Conservation (phyloP, 768 basidiomycete genomes). For the Gloeostereum incarnatum region DNA sequence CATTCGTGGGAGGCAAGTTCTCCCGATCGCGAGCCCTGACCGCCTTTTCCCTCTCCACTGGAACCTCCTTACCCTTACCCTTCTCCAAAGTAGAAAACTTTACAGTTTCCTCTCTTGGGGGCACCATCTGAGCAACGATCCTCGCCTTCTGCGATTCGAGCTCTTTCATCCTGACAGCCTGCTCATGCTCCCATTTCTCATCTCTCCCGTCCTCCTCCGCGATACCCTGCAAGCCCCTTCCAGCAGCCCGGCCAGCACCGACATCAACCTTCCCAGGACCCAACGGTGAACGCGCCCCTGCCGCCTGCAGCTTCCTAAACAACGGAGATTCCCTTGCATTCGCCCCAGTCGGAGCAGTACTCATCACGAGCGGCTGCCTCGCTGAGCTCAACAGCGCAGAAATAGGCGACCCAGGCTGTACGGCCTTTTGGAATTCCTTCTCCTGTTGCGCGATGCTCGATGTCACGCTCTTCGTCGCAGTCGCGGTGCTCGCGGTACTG, state of each 20-base stretch:
- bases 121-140: constrained; percentile 91
- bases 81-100: constrained; percentile 23
- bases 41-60: constrained; percentile 10
- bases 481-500: constrained; percentile 11
- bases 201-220: constrained; percentile 27
- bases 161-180: constrained; percentile 46
- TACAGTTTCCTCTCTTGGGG: constrained; percentile 35
- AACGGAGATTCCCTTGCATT: constrained; percentile 27
- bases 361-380: constrained; percentile 77
- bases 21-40: constrained; percentile 15
- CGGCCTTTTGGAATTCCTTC: constrained; percentile 93
- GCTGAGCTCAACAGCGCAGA: constrained; percentile 86
- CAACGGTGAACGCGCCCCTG: constrained; percentile 40
- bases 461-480: constrained; percentile 35
- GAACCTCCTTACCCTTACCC: constrained; percentile 11
- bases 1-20: constrained; percentile 20
- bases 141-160: constrained; percentile 87
- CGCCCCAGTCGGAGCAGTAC: constrained; percentile 22
- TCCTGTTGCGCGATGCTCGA: constrained; percentile 78
- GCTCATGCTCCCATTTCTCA: constrained; percentile 28
- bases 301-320: constrained; percentile 50
- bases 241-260: constrained; percentile 18
- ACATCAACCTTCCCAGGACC: constrained; percentile 18
- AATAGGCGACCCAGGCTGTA: constrained; percentile 92
- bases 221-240: constrained; percentile 34